Base-by-base conservation (phyloP, 1,284 basidiomycete species). In the Xanthoconium separans region DNA sequence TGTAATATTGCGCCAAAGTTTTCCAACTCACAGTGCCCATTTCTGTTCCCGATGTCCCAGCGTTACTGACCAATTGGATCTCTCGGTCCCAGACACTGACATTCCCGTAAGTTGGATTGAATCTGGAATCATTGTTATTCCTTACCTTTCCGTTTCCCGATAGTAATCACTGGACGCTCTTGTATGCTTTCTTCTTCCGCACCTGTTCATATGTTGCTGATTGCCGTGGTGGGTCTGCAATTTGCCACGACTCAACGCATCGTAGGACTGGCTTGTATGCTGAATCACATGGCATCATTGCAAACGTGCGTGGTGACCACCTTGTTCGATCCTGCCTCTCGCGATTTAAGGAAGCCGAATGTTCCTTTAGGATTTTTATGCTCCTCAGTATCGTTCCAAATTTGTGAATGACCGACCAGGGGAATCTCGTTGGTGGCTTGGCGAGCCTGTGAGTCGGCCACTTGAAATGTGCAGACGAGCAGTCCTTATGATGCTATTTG, bases 231-330 rank as follows among this genome's bases (percentile, higher is more conserved):
- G 33, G 33, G 15, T 34, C 15, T 15, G 9, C 31, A 15, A 10
- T 34, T 2, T 9, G 2, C 33, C 11, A 13, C 15, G 11, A 52
- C 10, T 47, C 24, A 36, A 33, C 39, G 12, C 39, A 22, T 36
- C 29, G 30, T 55, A 91, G 88, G 83, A 94, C 91, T 37, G 93
- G 93, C 6, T 79, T 95, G 1, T 85, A 93, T 65, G 86, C 89
- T 0, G 89, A 93, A 69, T 87, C 85, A 30, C 90, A 93, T 70
- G 93, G 93, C 2, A 93, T 96, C 51, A 83, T 96, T 20, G 92
- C 85, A 24, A 96, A 96, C 69, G 89, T 89, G 61, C 22, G 79
- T 67, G 24, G 18, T 18, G n/a, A 20, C 24, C n/a, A 3, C 16
- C 15, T 16, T 18, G 13, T 39, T 39, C 37, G 4, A 1, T 18